Evolutionary conservation across 768 basidiomycete genomes (phyloP).

Genomic region (Gelatoporia subvermispora): DNA sequence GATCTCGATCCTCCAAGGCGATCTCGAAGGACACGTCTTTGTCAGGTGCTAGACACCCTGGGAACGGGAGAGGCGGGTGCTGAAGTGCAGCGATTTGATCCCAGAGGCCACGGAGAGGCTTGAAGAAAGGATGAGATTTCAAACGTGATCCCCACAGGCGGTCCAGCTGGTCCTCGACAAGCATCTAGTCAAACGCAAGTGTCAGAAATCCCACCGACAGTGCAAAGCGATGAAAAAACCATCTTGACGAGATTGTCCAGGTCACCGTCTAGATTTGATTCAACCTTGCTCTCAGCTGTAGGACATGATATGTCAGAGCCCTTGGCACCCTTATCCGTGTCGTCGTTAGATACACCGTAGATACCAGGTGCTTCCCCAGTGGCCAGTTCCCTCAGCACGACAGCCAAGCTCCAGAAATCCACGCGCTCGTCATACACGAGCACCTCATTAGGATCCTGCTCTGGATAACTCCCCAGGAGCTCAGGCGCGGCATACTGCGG

Average conservation of each 20-base stretch:
- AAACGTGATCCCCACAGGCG: conserved; percentile 3
- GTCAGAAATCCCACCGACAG: neutral
- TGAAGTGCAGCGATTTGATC: conserved; percentile 6
- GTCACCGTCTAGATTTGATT: neutral
- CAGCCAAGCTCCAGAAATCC: conserved; percentile 13
- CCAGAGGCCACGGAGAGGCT: conserved; percentile 6
- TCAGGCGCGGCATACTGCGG: conserved; percentile 15
- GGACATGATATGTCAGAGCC: no score
- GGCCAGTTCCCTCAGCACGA: conserved; percentile 13
- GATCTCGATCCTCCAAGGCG: neutral
- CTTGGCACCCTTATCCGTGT: neutral
- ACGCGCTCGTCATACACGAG: conserved; percentile 15
- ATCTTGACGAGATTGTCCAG: conserved; percentile 1
- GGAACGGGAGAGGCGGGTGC: conserved; percentile 4
- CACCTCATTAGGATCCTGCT: neutral
- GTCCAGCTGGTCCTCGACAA: neutral
- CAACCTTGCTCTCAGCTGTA: no score
- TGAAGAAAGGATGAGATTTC: conserved; percentile 8
- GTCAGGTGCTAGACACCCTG: conserved; percentile 5
- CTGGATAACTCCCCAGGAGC: conserved; percentile 4
- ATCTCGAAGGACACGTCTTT: conserved; percentile 8
- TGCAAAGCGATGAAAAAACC: neutral
- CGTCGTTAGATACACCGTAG: neutral
- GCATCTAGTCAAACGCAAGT: neutral
- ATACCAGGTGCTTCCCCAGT: neutral